Evolutionary conservation across 345 rosid genomes (phyloP).

Genomic region (Salix caprea): DNA sequence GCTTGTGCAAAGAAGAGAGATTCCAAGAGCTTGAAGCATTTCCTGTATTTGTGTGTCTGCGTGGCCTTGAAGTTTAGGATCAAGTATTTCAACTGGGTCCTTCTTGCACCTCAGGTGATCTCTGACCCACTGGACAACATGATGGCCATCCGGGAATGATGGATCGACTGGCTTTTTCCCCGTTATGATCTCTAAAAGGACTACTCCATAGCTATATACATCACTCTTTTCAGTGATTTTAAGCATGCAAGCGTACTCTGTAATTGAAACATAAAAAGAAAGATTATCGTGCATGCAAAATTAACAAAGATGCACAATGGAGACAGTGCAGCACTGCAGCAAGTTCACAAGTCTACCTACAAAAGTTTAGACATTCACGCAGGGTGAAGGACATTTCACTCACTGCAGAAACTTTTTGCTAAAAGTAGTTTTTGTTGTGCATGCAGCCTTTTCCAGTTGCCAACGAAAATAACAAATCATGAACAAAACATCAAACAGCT

Average conservation of each 20-base stretch:
- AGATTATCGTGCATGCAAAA: neutral
- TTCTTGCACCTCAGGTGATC: constrained; percentile 61
- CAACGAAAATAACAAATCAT: neutral
- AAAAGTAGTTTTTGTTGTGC: neutral
- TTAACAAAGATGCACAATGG: neutral
- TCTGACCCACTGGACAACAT: constrained; percentile 75
- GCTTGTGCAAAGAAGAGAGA: constrained; percentile 73
- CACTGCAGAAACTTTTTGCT: neutral
- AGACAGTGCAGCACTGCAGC: neutral
- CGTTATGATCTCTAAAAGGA: constrained; percentile 68
- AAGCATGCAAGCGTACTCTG: constrained; percentile 71
- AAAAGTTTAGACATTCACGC: neutral
- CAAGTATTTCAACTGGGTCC: constrained; percentile 65
- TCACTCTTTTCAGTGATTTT: constrained; percentile 71
- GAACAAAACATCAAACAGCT: neutral
- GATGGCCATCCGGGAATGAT: constrained; percentile 61
- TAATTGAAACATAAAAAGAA: neutral
- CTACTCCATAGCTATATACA: constrained; percentile 80
- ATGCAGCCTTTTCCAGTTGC: neutral
- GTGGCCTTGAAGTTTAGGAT: constrained; percentile 59
- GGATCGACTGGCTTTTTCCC: constrained; percentile 78
- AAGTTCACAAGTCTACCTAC: neutral
- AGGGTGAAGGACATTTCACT: neutral
- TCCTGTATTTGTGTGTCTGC: constrained; percentile 67
- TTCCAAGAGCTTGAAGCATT: constrained; percentile 82